Evolutionary conservation across 2,329 filamentous ascomycete genomes (phyloP), one percentile per base, ranked within the genome.

Genomic region (Trichophyton schoenleinii): DNA sequence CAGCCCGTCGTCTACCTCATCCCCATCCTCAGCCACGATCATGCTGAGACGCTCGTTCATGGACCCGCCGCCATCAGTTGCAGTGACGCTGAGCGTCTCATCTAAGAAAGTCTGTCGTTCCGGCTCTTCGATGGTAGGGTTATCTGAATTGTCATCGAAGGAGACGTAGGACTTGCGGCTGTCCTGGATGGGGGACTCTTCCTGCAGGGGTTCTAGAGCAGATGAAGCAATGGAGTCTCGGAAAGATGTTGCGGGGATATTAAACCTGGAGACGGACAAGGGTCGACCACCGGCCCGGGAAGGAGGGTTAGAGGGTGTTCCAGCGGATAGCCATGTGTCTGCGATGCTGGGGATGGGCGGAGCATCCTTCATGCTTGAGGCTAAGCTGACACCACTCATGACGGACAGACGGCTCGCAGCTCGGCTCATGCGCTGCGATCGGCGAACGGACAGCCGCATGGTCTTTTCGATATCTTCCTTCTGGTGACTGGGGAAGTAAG

Each of bases 111-210:
- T 95, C 59, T 88, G 84, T 61, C 86, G 81, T 22, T 91, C 89
- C 18, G 55, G 31, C 22, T 64, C 59, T 42, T 49, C 31, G n/a
- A 48, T 41, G 18, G n/a, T 13, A 7, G 58, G 41, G 15, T 81
- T 82, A 66, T 95, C 90, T 4, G 81, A 79, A 44, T 78, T 76
- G 58, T 76, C 78, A 61, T 78, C 77, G 62, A 79, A 78, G 1
- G 88, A 96, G n/a, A 96, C 90, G 69, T 96, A 97, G 0, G 91
- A 96, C 73, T 96, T 96, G 68, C 94, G 85, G 73, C 95, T 91
- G 0, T 89, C 88, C 72, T 96, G 91, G 3, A 87, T 80, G 0
- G 88, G 83, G 4, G 89, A 92, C 72, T 97, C 94, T 73, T 97
- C 92, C 68, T 95, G 90, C 2, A 96, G 80, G 2, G 91, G 90